phyloP scores from a whole-genome alignment of 2,329 filamentous ascomycete species.

The Dothiorella sarmentorum region DNA sequence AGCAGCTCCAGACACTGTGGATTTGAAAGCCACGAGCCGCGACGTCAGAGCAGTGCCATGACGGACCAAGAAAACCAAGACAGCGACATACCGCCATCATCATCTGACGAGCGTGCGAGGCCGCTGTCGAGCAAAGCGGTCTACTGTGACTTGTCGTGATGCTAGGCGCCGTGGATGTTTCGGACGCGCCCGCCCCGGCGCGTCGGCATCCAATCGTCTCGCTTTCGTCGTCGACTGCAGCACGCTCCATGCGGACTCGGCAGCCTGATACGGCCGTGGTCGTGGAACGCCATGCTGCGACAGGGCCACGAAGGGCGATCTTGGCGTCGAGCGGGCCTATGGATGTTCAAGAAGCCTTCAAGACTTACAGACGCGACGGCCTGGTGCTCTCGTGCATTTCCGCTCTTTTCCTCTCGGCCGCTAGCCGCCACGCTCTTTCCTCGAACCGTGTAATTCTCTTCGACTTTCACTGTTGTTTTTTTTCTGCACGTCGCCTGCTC shows the following conservation, averaged over 20 bases:
- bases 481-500: background rate
- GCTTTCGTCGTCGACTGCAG: background rate
- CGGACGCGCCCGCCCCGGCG: background rate
- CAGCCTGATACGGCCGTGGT: slow-evolving; percentile 16
- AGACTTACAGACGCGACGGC: slow-evolving; percentile 7
- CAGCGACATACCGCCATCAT: background rate
- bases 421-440: slow-evolving; percentile 11
- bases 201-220: background rate
- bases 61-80: slow-evolving; percentile 7
- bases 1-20: slow-evolving; percentile 5
- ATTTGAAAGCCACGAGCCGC: background rate
- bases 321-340: slow-evolving; percentile 8
- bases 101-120: slow-evolving; percentile 1
- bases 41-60: background rate
- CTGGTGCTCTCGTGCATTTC: slow-evolving; percentile 11
- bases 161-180: slow-evolving; percentile 12
- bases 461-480: no score
- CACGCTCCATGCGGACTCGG: background rate
- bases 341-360: slow-evolving; percentile 11
- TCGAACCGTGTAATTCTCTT: background rate
- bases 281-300: slow-evolving; percentile 18
- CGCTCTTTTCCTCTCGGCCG: slow-evolving; percentile 15
- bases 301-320: slow-evolving; percentile 8
- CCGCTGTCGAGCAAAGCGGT: background rate
- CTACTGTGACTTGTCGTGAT: slow-evolving; percentile 17